Conservation (phyloP, 2,329 filamentous ascomycete genomes). For the Alternaria postmessia region DNA sequence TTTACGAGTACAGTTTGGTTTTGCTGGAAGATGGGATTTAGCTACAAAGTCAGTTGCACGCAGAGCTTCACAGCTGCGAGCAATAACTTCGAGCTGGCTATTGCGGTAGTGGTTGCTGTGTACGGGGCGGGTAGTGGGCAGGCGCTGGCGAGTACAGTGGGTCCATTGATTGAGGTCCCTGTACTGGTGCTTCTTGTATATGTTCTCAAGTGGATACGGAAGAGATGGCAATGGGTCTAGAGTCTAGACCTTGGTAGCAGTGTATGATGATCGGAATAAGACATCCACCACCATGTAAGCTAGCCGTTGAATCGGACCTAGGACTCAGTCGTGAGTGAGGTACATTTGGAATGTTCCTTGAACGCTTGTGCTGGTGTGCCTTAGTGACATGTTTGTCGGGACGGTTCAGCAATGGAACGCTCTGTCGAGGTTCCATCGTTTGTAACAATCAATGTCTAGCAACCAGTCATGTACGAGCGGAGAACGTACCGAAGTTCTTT, state of each 20-base stretch:
- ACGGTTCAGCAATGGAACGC: neutral
- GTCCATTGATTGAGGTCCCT: constrained; percentile 86
- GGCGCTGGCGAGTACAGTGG: constrained; percentile 82
- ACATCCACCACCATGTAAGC: neutral
- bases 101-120: constrained; percentile 83
- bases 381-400: neutral
- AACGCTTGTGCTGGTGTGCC: constrained; percentile 3
- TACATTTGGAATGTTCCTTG: constrained; percentile 7
- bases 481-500: constrained; percentile 5
- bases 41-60: constrained; percentile 73
- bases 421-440: neutral
- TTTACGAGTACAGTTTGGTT: constrained; percentile 74
- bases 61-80: constrained; percentile 91
- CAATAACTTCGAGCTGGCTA: constrained; percentile 93
- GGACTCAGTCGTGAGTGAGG: neutral
- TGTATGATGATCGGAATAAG: neutral
- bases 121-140: constrained; percentile 81
- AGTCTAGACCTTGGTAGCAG: constrained; percentile 33
- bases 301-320: neutral
- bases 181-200: constrained; percentile 82
- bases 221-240: constrained; percentile 61
- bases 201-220: constrained; percentile 68
- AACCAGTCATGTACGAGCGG: constrained; percentile 3
- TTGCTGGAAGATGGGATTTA: constrained; percentile 72
- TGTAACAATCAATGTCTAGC: neutral